Evolutionary conservation across 805 yeast species (phyloP).

Genomic region (Ogataea naganishii): DNA sequence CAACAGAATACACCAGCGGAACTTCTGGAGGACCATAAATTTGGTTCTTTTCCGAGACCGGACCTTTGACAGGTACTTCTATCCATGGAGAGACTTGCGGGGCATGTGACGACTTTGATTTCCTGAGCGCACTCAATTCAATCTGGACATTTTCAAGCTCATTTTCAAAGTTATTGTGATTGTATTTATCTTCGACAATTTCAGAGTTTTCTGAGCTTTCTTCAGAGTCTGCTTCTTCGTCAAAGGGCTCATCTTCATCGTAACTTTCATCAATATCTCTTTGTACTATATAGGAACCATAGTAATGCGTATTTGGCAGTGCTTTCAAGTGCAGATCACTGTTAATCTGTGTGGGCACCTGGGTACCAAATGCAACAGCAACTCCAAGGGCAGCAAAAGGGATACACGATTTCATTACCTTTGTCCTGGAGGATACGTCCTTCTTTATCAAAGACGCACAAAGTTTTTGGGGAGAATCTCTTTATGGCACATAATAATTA

Average conservation of each 20-base stretch:
- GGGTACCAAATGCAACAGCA: not conserved
- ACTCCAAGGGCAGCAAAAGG: not conserved
- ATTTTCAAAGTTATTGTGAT: conserved; percentile 3
- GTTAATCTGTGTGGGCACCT: no score
- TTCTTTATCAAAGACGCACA: no score
- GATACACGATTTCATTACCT: not conserved
- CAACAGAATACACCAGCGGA: conserved; percentile 14
- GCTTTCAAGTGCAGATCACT: no score
- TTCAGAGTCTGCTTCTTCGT: not conserved
- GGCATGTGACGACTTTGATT: conserved; percentile 3
- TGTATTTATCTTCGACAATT: not conserved
- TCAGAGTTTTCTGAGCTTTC: not conserved
- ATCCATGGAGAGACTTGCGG: conserved; percentile 3
- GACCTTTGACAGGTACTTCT: conserved; percentile 18
- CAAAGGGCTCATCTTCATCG: not conserved
- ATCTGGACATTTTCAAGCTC: conserved; percentile 1
- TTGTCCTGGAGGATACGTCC: no score
- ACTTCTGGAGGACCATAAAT: conserved; percentile 12
- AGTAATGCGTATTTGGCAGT: not conserved
- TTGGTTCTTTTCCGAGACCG: conserved; percentile 13
- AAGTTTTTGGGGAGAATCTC: no score
- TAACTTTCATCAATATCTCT: not conserved
- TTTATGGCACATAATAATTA: no score
- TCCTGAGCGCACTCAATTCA: not conserved
- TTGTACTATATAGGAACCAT: not conserved